A percentile compares a stretch with the other conserved stretches of the same genome.
Conservation (phyloP, 1,284 basidiomycete species). For the Ceratobasidium sp. region DNA sequence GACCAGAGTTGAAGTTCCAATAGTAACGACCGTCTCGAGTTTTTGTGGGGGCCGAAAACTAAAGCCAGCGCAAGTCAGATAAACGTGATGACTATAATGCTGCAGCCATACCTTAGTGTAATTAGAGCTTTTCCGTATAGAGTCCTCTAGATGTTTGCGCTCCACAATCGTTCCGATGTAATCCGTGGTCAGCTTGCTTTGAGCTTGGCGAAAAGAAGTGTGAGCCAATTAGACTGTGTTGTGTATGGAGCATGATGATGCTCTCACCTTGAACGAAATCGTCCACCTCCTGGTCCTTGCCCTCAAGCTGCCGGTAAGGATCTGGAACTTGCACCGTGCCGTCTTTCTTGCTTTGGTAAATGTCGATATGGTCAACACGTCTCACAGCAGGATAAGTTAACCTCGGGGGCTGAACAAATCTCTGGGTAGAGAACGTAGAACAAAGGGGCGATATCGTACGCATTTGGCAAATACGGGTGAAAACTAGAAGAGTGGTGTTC, state of each 20-base stretch:
- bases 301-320: constrained; percentile 80
- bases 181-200: constrained; percentile 68
- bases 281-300: constrained; percentile 68
- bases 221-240: too few species aligned
- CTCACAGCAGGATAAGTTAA: constrained; percentile 68
- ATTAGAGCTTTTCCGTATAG: constrained; percentile 70
- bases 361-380: constrained; percentile 72
- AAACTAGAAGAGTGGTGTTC: neutral
- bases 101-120: constrained; percentile 68
- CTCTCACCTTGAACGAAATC: constrained; percentile 48
- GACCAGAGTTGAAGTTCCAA: constrained; percentile 77
- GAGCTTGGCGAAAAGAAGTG: constrained; percentile 51
- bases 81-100: too few species aligned
- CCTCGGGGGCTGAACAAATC: neutral
- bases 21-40: constrained; percentile 78
- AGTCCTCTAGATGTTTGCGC: constrained; percentile 65
- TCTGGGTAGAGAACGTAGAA: neutral
- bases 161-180: constrained; percentile 72
- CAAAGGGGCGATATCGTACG: neutral
- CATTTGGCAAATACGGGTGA: neutral
- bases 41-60: constrained; percentile 71
- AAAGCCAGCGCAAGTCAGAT: constrained; percentile 2
- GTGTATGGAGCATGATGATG: neutral
- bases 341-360: constrained; percentile 69
- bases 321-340: constrained; percentile 72